A percentile compares a stretch with the other conserved stretches of the same genome.
These are phyloP conservation scores for Lichtheimia corymbifera DNA, from an alignment of 371 early-diverging fungal species.

Conservation along the genomic window DNA sequence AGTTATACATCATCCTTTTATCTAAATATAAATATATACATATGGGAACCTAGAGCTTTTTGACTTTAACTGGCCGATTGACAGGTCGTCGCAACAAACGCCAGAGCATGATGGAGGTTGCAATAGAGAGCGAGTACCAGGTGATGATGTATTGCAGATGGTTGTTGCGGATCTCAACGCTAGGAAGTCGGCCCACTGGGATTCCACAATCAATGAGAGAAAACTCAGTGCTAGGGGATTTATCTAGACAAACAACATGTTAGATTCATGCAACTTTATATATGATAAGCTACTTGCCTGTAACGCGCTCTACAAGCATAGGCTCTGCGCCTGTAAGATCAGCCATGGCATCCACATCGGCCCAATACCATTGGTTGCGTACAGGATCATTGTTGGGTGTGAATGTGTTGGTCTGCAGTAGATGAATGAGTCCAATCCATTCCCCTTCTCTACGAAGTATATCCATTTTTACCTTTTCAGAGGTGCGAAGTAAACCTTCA, in stretches of 20 bases:
- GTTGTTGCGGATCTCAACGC: conserved; percentile 79
- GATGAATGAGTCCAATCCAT: not conserved
- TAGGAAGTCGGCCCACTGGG: conserved; percentile 72
- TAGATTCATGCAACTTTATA: not conserved
- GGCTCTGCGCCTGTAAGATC: conserved; percentile 62
- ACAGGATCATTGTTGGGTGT: conserved; percentile 70
- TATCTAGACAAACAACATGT: conserved; percentile 19
- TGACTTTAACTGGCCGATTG: conserved; percentile 36
- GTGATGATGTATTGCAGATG: conserved; percentile 88
- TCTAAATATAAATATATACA: too few relatives aligned
- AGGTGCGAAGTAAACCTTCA: conserved; percentile 63
- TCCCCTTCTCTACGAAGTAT: not conserved
- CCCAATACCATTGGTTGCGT: conserved; percentile 80
- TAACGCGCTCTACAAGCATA: conserved; percentile 73
- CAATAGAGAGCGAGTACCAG: conserved; percentile 77
- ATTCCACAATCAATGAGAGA: conserved; percentile 60
- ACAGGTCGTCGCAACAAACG: conserved; percentile 48
- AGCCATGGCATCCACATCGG: conserved; percentile 80
- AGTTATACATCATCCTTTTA: too few relatives aligned
- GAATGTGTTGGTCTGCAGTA: conserved; percentile 52
- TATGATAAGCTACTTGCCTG: conserved; percentile 38
- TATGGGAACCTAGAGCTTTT: conserved; percentile 16
- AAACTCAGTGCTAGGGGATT: conserved; percentile 40
- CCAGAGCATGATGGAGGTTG: conserved; percentile 71
- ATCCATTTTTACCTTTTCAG: conserved; percentile 53